Evolutionary conservation across 495 filamentous ascomycete species (phyloP).

Genomic region (Penicillium crystallinum): DNA sequence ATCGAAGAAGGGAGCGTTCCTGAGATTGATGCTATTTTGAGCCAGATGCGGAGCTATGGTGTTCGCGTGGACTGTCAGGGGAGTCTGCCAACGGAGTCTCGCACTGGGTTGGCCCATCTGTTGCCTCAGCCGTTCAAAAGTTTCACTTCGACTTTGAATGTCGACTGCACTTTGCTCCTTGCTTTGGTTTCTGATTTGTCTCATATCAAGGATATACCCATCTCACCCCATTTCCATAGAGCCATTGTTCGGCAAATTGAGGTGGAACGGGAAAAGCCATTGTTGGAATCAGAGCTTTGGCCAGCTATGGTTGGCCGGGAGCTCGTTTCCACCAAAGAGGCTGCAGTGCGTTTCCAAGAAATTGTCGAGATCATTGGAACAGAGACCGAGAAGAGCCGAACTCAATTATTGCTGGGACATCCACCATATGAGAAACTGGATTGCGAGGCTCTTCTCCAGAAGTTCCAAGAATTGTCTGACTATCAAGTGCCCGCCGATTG

Average conservation of each 20-base stretch:
- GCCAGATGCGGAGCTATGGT: conserved; percentile 52
- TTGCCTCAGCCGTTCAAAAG: conserved; percentile 48
- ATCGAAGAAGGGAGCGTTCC: conserved; percentile 43
- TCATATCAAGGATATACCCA: conserved; percentile 41
- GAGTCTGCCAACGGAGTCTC: conserved; percentile 19
- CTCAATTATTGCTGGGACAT: conserved; percentile 49
- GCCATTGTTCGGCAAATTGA: conserved; percentile 62
- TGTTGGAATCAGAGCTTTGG: conserved; percentile 58
- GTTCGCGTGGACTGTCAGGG: conserved; percentile 46
- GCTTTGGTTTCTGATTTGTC: conserved; percentile 69
- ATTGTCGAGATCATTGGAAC: conserved; percentile 66
- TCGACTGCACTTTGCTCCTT: conserved; percentile 71
- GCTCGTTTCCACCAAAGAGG: conserved; percentile 59
- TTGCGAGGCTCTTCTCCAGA: conserved; percentile 27
- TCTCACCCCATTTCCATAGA: conserved; percentile 43
- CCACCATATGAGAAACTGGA: conserved; percentile 20
- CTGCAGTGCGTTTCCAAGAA: conserved; percentile 57
- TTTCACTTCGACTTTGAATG: conserved; percentile 58
- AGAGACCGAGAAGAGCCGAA: conserved; percentile 52
- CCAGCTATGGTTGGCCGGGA: conserved; percentile 51
- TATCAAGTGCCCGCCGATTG: conserved; percentile 44
- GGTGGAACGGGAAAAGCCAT: conserved; percentile 53
- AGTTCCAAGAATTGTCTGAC: conserved; percentile 46
- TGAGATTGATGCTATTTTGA: conserved; percentile 55
- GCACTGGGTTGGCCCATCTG: conserved; percentile 38